Evolutionary conservation across 352 stramenopile genomes (phyloP), one percentile per base, ranked within the genome.

Genomic region (Phytophthora constricta): DNA sequence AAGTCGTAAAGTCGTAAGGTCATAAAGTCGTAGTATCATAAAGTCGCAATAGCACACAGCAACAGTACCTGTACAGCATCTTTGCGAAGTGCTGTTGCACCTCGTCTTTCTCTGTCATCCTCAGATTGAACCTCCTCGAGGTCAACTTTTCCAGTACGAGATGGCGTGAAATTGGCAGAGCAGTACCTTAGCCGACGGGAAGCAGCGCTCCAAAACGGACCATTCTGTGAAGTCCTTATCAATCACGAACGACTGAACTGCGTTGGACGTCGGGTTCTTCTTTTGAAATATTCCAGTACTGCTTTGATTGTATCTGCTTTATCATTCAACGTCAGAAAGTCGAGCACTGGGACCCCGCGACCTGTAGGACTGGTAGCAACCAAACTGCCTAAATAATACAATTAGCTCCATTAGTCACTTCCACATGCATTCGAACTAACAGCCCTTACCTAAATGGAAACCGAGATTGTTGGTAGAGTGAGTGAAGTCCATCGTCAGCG

Each of bases 181-280:
- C 28, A 62, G 42, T 3, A 68, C 34, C 19, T 28, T 68, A 1
- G 51, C 19, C 0, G 19, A 5, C 1, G 60, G 60, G 28, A 68
- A 62, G 2, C 9, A 10, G 2, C 17, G 1, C 26, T 62, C 25
- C 25, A 68, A 28, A 19, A 53, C 41, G 11, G 4, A 26, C 39
- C 60, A 56, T n/a, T 68, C 60, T 9, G 28, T 19, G 14, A 62
- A 62, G 20, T 68, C 60, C 33, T 68, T 68, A n/a, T 68, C 60
- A 20, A 68, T 68, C 2, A 62, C 46, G n/a, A 68, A 17, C 5
- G 57, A 39, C 4, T 34, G 20, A 14, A 60, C 47, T 11, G 55
- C 25, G 10, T 19, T n/a, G 37, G 27, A 0, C 11, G 1, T 25
- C n/a, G 5, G 50, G 60, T 58, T 22, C 42, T 52, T 34, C 22